Conservation (phyloP, 1,284 basidiomycete species). For the Cystobasidium slooffiae region DNA sequence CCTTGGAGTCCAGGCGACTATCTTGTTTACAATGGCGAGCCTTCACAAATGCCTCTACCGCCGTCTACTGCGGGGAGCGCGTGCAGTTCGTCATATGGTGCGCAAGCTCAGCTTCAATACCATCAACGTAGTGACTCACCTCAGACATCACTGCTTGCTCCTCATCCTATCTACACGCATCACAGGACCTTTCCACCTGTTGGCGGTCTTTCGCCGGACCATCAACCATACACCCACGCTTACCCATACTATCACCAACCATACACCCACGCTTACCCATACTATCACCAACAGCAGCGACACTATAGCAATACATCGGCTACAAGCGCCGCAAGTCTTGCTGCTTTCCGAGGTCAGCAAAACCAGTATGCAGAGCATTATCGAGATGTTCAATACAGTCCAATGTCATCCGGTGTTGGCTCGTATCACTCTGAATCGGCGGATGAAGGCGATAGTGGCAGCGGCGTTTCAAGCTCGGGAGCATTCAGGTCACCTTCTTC, state of each 20-base stretch:
- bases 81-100: not conserved
- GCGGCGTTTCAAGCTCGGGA: not conserved
- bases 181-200: too few relatives aligned
- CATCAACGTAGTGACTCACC: not conserved
- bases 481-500: not conserved
- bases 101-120: not conserved
- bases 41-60: not conserved
- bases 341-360: not conserved
- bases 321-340: not conserved
- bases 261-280: too few relatives aligned
- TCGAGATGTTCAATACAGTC: not conserved
- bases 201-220: too few relatives aligned
- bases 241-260: too few relatives aligned
- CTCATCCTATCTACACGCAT: not conserved
- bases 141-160: not conserved
- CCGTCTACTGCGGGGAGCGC: not conserved
- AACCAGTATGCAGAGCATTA: conserved; percentile 4
- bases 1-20: not conserved
- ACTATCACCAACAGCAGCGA: conserved; percentile 1
- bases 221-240: too few relatives aligned
- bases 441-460: not conserved
- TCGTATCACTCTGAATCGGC: not conserved
- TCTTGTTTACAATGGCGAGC: not conserved
- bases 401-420: not conserved
- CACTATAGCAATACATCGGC: conserved; percentile 1